These are phyloP conservation scores for Kentomonas sorsogonicus DNA, from an alignment of 208 protist genomes.

Conservation along the genomic window DNA sequence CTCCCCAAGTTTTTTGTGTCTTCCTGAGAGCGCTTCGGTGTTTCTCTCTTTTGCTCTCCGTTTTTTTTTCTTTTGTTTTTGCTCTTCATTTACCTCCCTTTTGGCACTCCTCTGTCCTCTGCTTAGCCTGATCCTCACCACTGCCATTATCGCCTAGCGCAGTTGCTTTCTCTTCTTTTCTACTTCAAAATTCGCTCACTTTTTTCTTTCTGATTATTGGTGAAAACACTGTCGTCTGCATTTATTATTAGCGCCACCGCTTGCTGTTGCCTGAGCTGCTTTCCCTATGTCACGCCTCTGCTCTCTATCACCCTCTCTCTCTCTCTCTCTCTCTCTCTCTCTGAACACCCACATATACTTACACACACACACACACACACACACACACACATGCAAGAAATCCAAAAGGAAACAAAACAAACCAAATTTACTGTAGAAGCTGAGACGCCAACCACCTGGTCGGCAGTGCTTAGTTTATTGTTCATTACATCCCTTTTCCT, in stretches of 20 bases:
- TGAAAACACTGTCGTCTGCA: not conserved
- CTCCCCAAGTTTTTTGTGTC: slow-evolving; percentile 37
- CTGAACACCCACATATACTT: not conserved
- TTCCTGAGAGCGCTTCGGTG: slow-evolving; percentile 1
- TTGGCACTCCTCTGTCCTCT: not conserved
- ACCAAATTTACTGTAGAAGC: not conserved
- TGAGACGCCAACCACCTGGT: too few relatives aligned
- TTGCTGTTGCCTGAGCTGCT: too few relatives aligned
- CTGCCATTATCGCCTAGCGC: not conserved
- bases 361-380: not conserved
- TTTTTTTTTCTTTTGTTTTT: slow-evolving; percentile 13
- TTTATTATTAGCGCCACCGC: too few relatives aligned
- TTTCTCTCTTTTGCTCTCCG: slow-evolving; percentile 1
- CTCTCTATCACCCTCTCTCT: not conserved
- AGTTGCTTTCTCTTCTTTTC: not conserved
- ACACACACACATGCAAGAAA: slow-evolving; percentile 11
- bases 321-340: not conserved
- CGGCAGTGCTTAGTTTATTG: slow-evolving; percentile 1
- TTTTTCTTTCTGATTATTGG: not conserved
- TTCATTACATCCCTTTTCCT: slow-evolving; percentile 4
- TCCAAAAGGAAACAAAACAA: not conserved
- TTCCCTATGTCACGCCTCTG: too few relatives aligned
- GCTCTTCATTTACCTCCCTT: not conserved
- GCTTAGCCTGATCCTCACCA: too few relatives aligned
- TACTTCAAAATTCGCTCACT: not conserved